phyloP scores from a whole-genome alignment of 768 basidiomycete genomes.

The Hemileccinum impolitum region DNA sequence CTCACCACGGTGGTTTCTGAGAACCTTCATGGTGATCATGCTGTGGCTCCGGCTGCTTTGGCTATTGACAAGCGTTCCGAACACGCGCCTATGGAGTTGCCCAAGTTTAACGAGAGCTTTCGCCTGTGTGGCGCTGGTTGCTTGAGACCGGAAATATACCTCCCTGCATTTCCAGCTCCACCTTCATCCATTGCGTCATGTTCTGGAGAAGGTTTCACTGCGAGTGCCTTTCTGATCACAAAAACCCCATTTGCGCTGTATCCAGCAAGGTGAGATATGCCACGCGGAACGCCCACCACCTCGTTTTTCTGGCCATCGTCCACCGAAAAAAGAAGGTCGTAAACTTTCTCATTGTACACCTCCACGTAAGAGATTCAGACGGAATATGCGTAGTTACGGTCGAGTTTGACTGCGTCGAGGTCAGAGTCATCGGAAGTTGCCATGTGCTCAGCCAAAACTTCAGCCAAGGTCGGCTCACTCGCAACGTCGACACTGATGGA shows the following conservation, averaged over 20 bases:
- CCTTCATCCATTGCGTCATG: conserved; percentile 47
- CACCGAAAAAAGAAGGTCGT: conserved; percentile 80
- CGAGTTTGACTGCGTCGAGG: conserved; percentile 66
- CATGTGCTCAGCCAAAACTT: conserved; percentile 62
- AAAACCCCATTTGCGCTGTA: conserved; percentile 44
- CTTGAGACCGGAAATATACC: conserved; percentile 83
- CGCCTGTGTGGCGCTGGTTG: conserved; percentile 79
- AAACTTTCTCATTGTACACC: conserved; percentile 98
- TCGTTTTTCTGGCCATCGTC: conserved; percentile 39
- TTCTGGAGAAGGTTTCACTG: conserved; percentile 76
- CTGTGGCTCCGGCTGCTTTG: conserved; percentile 91
- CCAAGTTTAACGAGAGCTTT: conserved; percentile 82
- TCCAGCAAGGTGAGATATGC: conserved; percentile 20
- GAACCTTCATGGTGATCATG: conserved; percentile 86
- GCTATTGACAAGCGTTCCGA: conserved; percentile 90
- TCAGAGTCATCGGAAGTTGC: conserved; percentile 35
- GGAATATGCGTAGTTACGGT: conserved; percentile 88
- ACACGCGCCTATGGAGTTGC: conserved; percentile 88
- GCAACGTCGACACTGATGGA: conserved; percentile 34
- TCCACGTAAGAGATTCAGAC: conserved; percentile 94
- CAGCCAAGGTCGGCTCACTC: conserved; percentile 56
- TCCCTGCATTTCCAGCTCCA: conserved; percentile 52
- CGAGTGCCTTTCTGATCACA: conserved; percentile 79
- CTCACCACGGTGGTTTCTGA: conserved; percentile 81
- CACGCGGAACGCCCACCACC: conserved; percentile 22